Evolutionary conservation across 2,329 filamentous ascomycete genomes (phyloP), one percentile per base, ranked within the genome.

Genomic region (Rhytidhysteron rufulum): DNA sequence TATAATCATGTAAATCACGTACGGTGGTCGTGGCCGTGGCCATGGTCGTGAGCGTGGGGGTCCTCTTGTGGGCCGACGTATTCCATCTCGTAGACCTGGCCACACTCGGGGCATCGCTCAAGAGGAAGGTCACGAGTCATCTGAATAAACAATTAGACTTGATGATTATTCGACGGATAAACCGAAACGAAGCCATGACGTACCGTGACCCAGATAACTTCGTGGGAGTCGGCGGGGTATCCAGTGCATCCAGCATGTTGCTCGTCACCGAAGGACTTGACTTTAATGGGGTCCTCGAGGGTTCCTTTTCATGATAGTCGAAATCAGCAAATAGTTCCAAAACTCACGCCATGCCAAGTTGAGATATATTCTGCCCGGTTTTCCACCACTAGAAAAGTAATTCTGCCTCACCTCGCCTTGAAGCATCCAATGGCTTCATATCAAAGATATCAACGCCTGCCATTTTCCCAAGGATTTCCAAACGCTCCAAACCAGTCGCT

Each of bases 391-490:
- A n/a, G n/a, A n/a, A n/a, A n/a, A n/a, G n/a, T n/a, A n/a, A n/a
- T 30, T 33, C n/a, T 8, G 24, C 7, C 41, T 32, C 20, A 22
- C 40, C 34, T 31, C 29, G 33, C 13, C 32, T 17, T 20, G 24
- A 34, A 22, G 91, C 78, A 69, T 97, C 93, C 58, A 98, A 81
- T 50, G 93, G 93, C 71, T 82, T 85, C 93, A 97, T 95, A 75
- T 98, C 90, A 76, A 98, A 98, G 67, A 97, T 78, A 67, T 98
- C 93, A 60, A 96, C 77, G 54, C 93, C 90, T 78, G 97, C 88
- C 86, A 97, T 95, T 83, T 98, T 98, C 73, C 93, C 93, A 68
- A 98, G 79, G 63, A 98, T 93, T 74, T 98, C 93, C 58, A 98
- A 81, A 81, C 93, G 90, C 79, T 98, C 93, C 45, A 97, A 79